Evolutionary conservation across 495 filamentous ascomycete genomes (phyloP), one percentile per base, ranked within the genome.

Genomic region (Xylaria flabelliformis): DNA sequence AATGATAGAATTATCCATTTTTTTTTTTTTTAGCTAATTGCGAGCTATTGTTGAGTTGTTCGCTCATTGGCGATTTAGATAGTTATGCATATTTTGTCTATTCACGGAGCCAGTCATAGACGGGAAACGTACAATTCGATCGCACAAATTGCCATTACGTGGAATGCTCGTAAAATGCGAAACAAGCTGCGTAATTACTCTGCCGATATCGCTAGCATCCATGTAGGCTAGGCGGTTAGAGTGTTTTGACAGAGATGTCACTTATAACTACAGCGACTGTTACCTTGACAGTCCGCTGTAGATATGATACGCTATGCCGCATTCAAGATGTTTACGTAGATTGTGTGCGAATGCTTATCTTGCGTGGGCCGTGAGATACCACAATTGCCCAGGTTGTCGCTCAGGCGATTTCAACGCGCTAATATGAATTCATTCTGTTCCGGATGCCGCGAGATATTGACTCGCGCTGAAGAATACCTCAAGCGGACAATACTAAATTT

Each of bases 141-240:
- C 53, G 4, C 24, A 17, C 32, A 6, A 32, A 29, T 55, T n/a
- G 10, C 17, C 13, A 32, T 56, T 13, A 7, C 12, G 26, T 32
- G 24, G 24, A 56, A 56, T 56, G 24, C 26, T 56, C 26, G 13
- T 26, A 4, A 19, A 4, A 55, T 15, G 9, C 26, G 10, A 17
- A 4, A 56, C 26, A 56, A 32, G 13, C 3, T 24, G 53, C 53
- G 29, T 56, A 56, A 17, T 56, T 29, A 26, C 53, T 13, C 53
- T 56, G 12, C 53, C 53, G 53, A 56, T 32, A 32, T 56, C 53
- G 53, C 53, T 56, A 56, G 12, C 24, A 56, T 56, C 26, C 53
- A 32, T 56, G 26, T 26, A 56, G 50, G 53, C 53, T 15, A 13
- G 4, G 53, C 10, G 17, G 17, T 56, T 17, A 12, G 24, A 56